These are phyloP conservation scores for Ogataea hybrid DNA, from an alignment of 1,139 yeast genomes.

Conservation along the genomic window DNA sequence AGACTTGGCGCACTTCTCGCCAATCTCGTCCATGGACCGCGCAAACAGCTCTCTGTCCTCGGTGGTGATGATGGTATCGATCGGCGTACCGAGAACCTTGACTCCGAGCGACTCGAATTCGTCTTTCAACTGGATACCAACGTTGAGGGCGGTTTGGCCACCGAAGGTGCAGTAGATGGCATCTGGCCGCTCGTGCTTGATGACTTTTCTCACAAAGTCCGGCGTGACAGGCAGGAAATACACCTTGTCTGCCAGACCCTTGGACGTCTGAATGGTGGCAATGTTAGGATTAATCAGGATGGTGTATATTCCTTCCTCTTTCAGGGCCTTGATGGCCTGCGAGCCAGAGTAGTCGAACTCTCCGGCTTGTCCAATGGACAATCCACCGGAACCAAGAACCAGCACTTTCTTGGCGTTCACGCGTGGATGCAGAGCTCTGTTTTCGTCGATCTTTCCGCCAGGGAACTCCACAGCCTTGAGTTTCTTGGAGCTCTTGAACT, in stretches of 20 bases:
- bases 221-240: constrained; percentile 96
- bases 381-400: constrained; percentile 97
- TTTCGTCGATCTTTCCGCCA: constrained; percentile 77
- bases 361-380: constrained; percentile 99
- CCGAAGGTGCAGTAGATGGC: constrained; percentile 97
- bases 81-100: constrained; percentile 93
- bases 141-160: constrained; percentile 97
- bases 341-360: constrained; percentile 99
- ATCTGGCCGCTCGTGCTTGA: constrained; percentile 92
- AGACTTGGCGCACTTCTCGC: constrained; percentile 92
- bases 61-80: constrained; percentile 93
- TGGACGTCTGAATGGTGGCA: constrained; percentile 98
- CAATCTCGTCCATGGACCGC: constrained; percentile 89
- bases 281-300: constrained; percentile 95
- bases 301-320: constrained; percentile 96
- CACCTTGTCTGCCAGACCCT: constrained; percentile 96
- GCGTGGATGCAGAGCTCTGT: constrained; percentile 70
- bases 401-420: constrained; percentile 89
- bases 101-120: constrained; percentile 92
- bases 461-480: constrained; percentile 84
- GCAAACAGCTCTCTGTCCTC: constrained; percentile 98
- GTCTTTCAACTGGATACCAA: constrained; percentile 93
- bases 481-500: constrained; percentile 49
- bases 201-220: constrained; percentile 93
- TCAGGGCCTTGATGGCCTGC: constrained; percentile 82